A percentile compares a stretch with the other conserved stretches of the same genome.
These are phyloP conservation scores for Byssoonygena ceratinophila DNA, from an alignment of 2,329 filamentous ascomycete genomes.

Conservation along the genomic window DNA sequence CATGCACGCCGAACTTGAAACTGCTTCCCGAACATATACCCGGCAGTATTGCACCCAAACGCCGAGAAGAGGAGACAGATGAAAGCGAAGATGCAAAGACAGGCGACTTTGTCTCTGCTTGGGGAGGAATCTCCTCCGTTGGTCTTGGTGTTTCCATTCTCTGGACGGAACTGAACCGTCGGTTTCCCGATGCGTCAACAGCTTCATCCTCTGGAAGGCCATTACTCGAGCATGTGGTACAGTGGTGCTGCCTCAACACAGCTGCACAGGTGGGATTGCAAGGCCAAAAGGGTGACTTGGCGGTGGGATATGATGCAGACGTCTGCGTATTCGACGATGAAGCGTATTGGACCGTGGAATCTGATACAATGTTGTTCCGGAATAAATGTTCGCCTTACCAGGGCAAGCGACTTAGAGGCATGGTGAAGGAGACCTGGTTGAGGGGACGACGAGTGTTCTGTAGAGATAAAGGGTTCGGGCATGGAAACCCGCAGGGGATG, in stretches of 20 bases:
- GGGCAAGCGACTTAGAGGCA: constrained; percentile 63
- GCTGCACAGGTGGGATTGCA: constrained; percentile 77
- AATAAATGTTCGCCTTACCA: constrained; percentile 90
- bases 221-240: constrained; percentile 65
- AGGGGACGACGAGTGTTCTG: constrained; percentile 65
- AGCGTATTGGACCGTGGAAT: constrained; percentile 62
- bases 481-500: constrained; percentile 34
- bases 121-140: constrained; percentile 92
- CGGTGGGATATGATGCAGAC: constrained; percentile 76
- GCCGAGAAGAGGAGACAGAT: constrained; percentile 21
- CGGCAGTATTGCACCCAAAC: constrained; percentile 29
- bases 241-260: constrained; percentile 77
- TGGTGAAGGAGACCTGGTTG: constrained; percentile 78
- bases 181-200: constrained; percentile 35
- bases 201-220: not conserved
- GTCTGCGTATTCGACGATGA: constrained; percentile 84
- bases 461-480: constrained; percentile 42
- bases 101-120: constrained; percentile 90
- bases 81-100: constrained; percentile 29
- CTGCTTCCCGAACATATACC: constrained; percentile 64
- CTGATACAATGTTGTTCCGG: constrained; percentile 81
- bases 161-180: constrained; percentile 59
- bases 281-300: constrained; percentile 68
- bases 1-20: constrained; percentile 91
- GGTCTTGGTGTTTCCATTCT: constrained; percentile 86